phyloP scores from a whole-genome alignment of 2,329 filamentous ascomycete species.

The Cordyceps cateniannulata region DNA sequence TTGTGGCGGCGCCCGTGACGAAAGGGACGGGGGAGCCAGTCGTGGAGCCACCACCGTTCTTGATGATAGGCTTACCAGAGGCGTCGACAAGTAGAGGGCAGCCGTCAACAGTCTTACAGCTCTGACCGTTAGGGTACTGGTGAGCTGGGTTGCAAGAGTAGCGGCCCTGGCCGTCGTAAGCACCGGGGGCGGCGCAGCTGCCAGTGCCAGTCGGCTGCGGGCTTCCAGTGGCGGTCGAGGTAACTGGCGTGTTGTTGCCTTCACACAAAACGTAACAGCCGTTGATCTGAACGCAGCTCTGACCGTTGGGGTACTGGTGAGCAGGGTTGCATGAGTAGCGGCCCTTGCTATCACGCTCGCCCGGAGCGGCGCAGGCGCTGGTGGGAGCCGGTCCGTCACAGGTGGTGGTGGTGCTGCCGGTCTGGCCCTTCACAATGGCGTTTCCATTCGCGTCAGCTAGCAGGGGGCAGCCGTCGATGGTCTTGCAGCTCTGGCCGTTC shows the following conservation, averaged over 20 bases:
- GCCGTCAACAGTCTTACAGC: constrained; percentile 14
- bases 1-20: not conserved
- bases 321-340: not conserved
- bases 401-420: not conserved
- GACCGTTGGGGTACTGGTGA: not conserved
- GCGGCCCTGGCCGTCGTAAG: constrained; percentile 13
- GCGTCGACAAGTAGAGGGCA: constrained; percentile 13
- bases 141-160: constrained; percentile 19
- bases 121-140: constrained; percentile 17
- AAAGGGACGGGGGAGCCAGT: not conserved
- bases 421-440: not conserved
- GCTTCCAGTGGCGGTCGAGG: not conserved
- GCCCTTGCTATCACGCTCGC: not conserved
- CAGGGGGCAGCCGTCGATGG: constrained; percentile 15
- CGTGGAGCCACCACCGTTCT: not conserved
- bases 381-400: not conserved
- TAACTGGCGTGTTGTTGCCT: not conserved
- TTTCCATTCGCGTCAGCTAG: not conserved
- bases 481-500: constrained; percentile 16
- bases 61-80: not conserved
- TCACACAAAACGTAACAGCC: not conserved
- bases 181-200: constrained; percentile 11
- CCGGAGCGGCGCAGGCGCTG: not conserved
- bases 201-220: not conserved
- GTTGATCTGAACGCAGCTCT: not conserved